Base-by-base conservation (phyloP, 768 basidiomycete genomes). In the Boletus barrowsii region DNA sequence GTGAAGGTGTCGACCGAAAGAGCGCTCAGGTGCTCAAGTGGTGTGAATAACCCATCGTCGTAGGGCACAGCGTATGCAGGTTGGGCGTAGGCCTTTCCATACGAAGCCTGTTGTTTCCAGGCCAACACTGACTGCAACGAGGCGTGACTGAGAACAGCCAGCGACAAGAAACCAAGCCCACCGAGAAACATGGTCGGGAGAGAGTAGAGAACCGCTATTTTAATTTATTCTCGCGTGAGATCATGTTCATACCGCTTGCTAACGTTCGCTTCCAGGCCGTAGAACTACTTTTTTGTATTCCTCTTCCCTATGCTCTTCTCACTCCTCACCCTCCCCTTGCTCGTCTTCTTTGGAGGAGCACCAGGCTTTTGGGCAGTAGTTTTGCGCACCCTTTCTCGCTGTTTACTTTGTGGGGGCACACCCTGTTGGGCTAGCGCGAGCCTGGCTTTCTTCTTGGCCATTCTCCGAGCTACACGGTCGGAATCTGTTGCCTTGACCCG, bases 361-460 rank as follows among this genome's bases (percentile, higher is more conserved):
- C 35, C 57, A 14, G 40, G 51, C 49, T 68, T 69, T 53, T 72
- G 71, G 32, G 61, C 50, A 10, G 60, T 53, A 30, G 66, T 56
- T 67, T 81, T 84, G 62, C 80, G 72, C 20, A 75, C 75, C 39
- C 82, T 73, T 55, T 77, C 76, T 47, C 79, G 70, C 17, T 79
- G 76, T 65, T 77, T 80, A 24, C 63, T 72, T 53, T 69, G 66
- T 26, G 66, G 44, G 53, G 72, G 70, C 5, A 75, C 69, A 24
- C 71, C 74, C 58, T 72, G 65, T 49, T 74, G 71, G 24, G 64
- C 71, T 66, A 88, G 76, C 37, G 76, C 68, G 61, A 77, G 79
- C 59, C 86, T 77, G 33, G 84, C 80, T 71, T 88, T 88, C 74
- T 97, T 97, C 83, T 98, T 97, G 40, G 90, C 93, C 69, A 94